phyloP scores from a whole-genome alignment of 805 yeast species.

The Debaryomyces maramus region DNA sequence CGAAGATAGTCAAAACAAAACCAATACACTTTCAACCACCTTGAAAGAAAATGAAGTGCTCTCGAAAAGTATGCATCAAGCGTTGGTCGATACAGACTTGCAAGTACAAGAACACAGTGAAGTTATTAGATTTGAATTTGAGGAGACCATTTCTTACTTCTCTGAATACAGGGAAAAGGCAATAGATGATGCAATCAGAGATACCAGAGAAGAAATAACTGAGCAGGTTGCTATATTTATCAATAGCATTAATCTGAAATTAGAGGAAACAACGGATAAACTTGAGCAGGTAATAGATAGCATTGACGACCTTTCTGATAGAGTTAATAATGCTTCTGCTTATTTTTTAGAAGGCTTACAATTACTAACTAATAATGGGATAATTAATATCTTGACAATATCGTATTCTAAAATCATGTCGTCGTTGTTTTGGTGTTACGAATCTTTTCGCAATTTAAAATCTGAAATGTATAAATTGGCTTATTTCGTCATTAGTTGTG shows the following conservation, averaged over 20 bases:
- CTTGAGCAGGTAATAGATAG: constrained; percentile 9
- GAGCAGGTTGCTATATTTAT: constrained; percentile 6
- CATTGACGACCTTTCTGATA: constrained; percentile 7
- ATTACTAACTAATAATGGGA: constrained; percentile 4
- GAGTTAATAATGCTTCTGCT: constrained; percentile 7
- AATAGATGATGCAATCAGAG: constrained; percentile 5
- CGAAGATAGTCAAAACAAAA: not conserved
- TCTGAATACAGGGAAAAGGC: constrained; percentile 7
- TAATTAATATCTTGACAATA: not conserved
- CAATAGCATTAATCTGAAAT: constrained; percentile 10
- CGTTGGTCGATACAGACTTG: not conserved
- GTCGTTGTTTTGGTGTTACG: not conserved
- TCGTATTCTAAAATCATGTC: not conserved
- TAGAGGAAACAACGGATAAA: constrained; percentile 7
- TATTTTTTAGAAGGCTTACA: constrained; percentile 7
- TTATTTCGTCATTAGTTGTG: not conserved
- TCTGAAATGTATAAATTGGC: not conserved
- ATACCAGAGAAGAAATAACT: constrained; percentile 8
- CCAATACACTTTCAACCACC: constrained; percentile 1
- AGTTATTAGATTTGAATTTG: constrained; percentile 7
- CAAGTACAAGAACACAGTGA: constrained; percentile 4
- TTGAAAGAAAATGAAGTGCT: constrained; percentile 5
- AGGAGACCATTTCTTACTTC: constrained; percentile 3
- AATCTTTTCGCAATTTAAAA: not conserved
- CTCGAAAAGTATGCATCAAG: not conserved